Base-by-base conservation (phyloP, 306 rosid genomes). In the Begonia peltatifolia region DNA sequence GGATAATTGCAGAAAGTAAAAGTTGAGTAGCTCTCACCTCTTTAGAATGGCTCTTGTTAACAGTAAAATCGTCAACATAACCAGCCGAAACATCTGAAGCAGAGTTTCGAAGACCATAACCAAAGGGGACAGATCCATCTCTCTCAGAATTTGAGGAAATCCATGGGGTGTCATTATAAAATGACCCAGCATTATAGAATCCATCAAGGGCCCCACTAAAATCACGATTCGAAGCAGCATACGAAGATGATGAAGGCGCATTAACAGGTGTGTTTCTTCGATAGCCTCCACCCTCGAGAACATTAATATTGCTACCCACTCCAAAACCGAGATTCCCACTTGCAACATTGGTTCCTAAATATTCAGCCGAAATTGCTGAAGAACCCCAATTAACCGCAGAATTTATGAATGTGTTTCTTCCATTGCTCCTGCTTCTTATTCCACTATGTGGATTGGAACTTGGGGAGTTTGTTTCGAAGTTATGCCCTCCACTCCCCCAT, bases 41-140 rank as follows among this genome's bases (percentile, higher is more conserved):
- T 80, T 83, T 80, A 63, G 94, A 64, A 79, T 80, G 90, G 70
- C 96, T 76, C 81, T 83, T 83, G 74, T 76, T 78, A 76, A 73
- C 81, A 66, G 76, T 74, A 76, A 79, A 83, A 65, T 87, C 87
- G 59, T 94, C 96, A 68, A 87, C 77, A 68, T 76, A 80, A 62
- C 84, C 81, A 43, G 87, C 87, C 68, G 90, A 70, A 72, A 70
- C 68, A 51, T 83, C 90, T 9, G 90, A 61, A 71, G 84, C 67
- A 58, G 84, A 63, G 50, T 76, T 65, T 18, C 82, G 83, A 58
- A 87, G 82, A 61, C 79, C 90, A 63, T 83, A 83, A 68, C 84
- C 84, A 35, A 87, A 83, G 58, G 87, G 78, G 53, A 74, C 79
- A 57, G 96, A 64, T 43, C 81, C 83, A 53, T 80, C 94, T 68